These are phyloP conservation scores for Agastache rugosa DNA, from an alignment of 257 asterid species.

Conservation along the genomic window DNA sequence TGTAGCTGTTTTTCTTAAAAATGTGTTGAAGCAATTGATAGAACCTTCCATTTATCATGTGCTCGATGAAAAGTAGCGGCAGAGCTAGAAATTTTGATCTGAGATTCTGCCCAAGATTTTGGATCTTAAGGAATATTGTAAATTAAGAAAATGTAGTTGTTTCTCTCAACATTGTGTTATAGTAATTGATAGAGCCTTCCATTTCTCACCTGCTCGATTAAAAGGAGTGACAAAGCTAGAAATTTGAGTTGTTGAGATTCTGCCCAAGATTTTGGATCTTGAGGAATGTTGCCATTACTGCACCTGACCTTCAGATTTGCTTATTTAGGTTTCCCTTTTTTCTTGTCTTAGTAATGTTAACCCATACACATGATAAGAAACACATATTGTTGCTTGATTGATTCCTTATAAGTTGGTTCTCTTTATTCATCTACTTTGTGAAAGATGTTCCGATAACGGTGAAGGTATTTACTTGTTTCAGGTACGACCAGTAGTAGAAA, in stretches of 20 bases:
- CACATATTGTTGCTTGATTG: background rate
- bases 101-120: too few species aligned
- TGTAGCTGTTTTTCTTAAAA: background rate
- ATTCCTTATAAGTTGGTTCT: background rate
- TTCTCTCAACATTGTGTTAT: background rate
- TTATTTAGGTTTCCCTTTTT: background rate
- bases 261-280: background rate
- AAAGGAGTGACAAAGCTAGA: background rate
- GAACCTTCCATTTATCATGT: background rate
- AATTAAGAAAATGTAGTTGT: too few species aligned
- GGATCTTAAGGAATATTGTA: conserved; percentile 3
- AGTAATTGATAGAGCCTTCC: background rate
- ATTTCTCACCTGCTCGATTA: background rate
- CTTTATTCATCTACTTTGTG: background rate
- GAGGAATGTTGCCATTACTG: background rate
- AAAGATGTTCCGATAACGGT: conserved; percentile 25
- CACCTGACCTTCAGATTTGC: background rate
- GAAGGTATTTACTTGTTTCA: conserved; percentile 45
- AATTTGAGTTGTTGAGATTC: background rate
- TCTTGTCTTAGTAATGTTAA: background rate
- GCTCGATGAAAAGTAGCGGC: background rate
- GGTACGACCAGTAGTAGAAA: conserved; percentile 98
- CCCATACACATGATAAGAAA: background rate
- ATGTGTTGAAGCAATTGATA: background rate
- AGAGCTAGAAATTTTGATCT: background rate